Conservation (phyloP, 2,329 filamentous ascomycete genomes). For the Paracoccidioides lutzii region DNA sequence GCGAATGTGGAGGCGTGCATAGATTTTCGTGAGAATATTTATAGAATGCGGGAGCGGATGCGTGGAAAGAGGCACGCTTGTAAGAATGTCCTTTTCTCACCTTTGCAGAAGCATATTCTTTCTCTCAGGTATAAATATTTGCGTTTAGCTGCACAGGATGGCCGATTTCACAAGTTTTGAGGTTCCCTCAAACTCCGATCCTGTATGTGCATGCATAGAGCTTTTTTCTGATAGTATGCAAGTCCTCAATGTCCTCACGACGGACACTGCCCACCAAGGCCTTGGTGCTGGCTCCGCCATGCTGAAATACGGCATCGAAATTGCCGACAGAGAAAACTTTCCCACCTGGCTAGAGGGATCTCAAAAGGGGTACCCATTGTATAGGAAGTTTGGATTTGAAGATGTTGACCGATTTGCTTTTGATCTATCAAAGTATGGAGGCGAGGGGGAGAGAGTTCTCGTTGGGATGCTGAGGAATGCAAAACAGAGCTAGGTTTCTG, state of each 20-base stretch:
- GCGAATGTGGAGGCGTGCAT: slow-evolving; percentile 9
- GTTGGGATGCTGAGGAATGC: slow-evolving; percentile 9
- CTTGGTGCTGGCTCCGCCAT: slow-evolving; percentile 17
- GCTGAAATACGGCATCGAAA: slow-evolving; percentile 15
- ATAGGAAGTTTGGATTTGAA: slow-evolving; percentile 18
- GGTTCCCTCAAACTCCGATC: no score
- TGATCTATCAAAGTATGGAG: slow-evolving; percentile 12
- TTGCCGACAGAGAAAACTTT: slow-evolving; percentile 13
- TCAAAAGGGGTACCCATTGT: slow-evolving; percentile 15
- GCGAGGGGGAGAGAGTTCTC: slow-evolving; percentile 6
- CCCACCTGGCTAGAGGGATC: slow-evolving; percentile 17
- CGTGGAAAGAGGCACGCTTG: slow-evolving; percentile 6
- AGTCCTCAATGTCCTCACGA: slow-evolving; percentile 23
- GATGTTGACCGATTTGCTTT: slow-evolving; percentile 11
- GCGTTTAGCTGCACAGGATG: neutral
- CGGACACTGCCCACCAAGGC: slow-evolving; percentile 19
- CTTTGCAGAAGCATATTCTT: neutral
- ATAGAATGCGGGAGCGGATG: slow-evolving; percentile 9
- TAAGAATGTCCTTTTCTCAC: slow-evolving; percentile 3
- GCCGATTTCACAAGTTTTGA: neutral
- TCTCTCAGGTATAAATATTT: neutral
- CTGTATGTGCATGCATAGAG: no score
- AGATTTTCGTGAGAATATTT: slow-evolving; percentile 9
- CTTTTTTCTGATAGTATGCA: neutral
- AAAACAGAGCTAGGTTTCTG: neutral